These are phyloP conservation scores for Clavispora asparagi DNA, from an alignment of 805 yeast genomes.

Conservation along the genomic window DNA sequence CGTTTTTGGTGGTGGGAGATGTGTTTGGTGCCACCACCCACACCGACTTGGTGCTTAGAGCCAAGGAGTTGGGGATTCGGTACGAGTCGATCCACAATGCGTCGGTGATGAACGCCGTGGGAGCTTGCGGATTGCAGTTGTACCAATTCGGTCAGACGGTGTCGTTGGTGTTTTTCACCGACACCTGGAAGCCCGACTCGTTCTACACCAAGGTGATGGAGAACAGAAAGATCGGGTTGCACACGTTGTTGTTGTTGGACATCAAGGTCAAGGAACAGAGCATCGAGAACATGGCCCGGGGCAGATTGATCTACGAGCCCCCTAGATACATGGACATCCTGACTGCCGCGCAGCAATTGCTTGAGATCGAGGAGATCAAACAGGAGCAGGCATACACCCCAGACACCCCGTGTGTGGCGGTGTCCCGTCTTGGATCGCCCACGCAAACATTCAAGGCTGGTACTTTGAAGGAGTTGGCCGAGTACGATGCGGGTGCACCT, in stretches of 20 bases:
- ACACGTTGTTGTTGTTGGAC: conserved; percentile 81
- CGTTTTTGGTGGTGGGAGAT: conserved; percentile 95
- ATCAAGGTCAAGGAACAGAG: conserved; percentile 97
- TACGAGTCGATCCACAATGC: conserved; percentile 91
- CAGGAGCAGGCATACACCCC: conserved; percentile 75
- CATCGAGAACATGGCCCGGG: conserved; percentile 88
- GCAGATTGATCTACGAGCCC: conserved; percentile 88
- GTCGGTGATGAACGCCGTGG: conserved; percentile 96
- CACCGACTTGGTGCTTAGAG: conserved; percentile 88
- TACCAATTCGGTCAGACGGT: conserved; percentile 96
- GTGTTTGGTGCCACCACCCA: conserved; percentile 98
- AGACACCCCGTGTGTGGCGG: conserved; percentile 89
- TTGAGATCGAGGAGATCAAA: conserved; percentile 81
- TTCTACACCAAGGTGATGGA: conserved; percentile 87
- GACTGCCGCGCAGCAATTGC: conserved; percentile 81
- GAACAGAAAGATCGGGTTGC: conserved; percentile 85
- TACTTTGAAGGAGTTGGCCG: conserved; percentile 68
- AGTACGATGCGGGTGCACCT: conserved; percentile 91
- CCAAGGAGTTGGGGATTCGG: conserved; percentile 73
- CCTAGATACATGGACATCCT: conserved; percentile 93
- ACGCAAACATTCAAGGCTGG: conserved; percentile 79
- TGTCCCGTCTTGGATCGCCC: conserved; percentile 87
- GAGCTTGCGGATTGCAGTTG: conserved; percentile 93
- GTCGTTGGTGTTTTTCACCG: conserved; percentile 94
- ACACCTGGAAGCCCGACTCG: conserved; percentile 92